Percentiles rank a stretch among this genome's conserved stretches.
phyloP scores from a whole-genome alignment of 768 basidiomycete genomes.

The Cystofilobasidium capitatum region DNA sequence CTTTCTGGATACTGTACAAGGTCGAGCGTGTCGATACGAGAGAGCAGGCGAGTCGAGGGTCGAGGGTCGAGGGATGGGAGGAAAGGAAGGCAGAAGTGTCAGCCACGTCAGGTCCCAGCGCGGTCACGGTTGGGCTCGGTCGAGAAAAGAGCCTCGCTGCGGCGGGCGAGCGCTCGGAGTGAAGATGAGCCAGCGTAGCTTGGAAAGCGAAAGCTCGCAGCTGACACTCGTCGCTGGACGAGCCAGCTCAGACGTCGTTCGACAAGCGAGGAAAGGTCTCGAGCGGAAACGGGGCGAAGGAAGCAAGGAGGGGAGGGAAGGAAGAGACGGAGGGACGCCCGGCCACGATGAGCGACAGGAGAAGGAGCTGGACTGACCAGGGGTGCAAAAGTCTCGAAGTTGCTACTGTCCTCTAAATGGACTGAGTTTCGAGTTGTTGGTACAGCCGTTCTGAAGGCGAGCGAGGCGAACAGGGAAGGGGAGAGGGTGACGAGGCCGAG shows the following conservation, averaged over 20 bases:
- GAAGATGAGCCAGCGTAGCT: too few species aligned
- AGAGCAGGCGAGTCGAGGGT: neutral
- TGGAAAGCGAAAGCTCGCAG: too few species aligned
- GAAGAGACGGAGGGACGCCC: neutral
- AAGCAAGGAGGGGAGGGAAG: neutral
- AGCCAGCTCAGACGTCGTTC: too few species aligned
- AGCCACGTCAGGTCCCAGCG: too few species aligned
- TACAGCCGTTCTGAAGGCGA: neutral
- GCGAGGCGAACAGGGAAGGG: neutral
- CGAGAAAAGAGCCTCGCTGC: too few species aligned
- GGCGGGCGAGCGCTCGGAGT: too few species aligned
- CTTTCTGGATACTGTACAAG: neutral
- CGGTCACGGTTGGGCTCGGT: too few species aligned
- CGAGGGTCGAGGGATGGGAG: neutral
- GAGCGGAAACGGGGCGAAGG: neutral
- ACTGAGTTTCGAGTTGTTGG: neutral
- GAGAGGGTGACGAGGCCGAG: neutral
- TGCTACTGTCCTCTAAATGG: neutral
- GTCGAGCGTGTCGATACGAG: neutral
- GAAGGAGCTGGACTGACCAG: too few species aligned
- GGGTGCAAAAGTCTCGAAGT: too few species aligned
- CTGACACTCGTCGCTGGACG: too few species aligned
- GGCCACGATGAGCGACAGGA: too few species aligned
- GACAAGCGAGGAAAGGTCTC: neutral
- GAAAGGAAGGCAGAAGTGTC: neutral